phyloP scores from a whole-genome alignment of 2,329 filamentous ascomycete genomes.

The Lizonia empirigonia region DNA sequence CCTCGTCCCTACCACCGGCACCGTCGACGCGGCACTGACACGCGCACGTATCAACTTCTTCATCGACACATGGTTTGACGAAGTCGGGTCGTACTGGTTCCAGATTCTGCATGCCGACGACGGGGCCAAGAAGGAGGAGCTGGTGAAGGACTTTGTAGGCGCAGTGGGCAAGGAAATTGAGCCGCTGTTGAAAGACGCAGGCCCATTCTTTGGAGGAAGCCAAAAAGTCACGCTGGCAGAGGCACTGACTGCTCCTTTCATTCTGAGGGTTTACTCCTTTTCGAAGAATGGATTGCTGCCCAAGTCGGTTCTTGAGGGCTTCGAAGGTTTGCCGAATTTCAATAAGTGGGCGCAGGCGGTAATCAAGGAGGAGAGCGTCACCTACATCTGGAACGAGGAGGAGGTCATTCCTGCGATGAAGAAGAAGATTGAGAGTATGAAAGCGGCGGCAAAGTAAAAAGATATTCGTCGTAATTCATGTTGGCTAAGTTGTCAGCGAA shows the following conservation, averaged over 20 bases:
- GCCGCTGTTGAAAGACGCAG: slow-evolving; percentile 63
- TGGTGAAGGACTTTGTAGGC: slow-evolving; percentile 59
- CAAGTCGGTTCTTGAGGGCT: slow-evolving; percentile 51
- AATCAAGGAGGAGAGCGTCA: slow-evolving; percentile 68
- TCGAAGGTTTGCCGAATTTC: slow-evolving; percentile 68
- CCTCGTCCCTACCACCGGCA: slow-evolving; percentile 63
- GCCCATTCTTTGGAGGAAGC: slow-evolving; percentile 55
- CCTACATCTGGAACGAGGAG: slow-evolving; percentile 46
- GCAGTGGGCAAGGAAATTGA: slow-evolving; percentile 73
- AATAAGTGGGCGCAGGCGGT: slow-evolving; percentile 69
- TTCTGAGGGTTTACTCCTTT: slow-evolving; percentile 64
- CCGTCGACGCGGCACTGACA: slow-evolving; percentile 61
- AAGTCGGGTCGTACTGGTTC: slow-evolving; percentile 59
- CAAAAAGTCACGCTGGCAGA: slow-evolving; percentile 72
- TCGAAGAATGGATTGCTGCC: slow-evolving; percentile 63
- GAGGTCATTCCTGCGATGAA: slow-evolving; percentile 23
- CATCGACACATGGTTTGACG: slow-evolving; percentile 70
- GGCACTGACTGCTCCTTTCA: slow-evolving; percentile 69
- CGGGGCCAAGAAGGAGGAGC: slow-evolving; percentile 56
- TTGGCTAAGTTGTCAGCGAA: neutral
- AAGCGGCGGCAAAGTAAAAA: slow-evolving; percentile 29
- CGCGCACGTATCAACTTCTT: slow-evolving; percentile 75
- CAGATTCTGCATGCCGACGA: slow-evolving; percentile 54
- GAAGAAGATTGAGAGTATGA: slow-evolving; percentile 35
- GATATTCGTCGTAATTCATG: neutral